Conservation (phyloP, 2,329 filamentous ascomycete genomes). For the Knoxdaviesia proteae region DNA sequence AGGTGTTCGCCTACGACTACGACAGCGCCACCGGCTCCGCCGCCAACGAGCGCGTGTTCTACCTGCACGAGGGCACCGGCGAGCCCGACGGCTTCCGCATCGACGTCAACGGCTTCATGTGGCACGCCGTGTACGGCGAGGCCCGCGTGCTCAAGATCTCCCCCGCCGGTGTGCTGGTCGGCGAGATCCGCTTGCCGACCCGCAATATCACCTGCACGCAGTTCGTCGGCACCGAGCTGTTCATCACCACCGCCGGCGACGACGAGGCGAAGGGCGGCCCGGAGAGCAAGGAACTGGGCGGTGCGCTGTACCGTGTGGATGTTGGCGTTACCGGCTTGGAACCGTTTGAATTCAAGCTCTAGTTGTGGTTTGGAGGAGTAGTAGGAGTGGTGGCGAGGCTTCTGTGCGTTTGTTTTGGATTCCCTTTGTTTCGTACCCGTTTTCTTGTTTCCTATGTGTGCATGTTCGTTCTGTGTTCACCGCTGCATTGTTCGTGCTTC, state of each 20-base stretch:
- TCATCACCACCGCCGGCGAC: constrained; percentile 57
- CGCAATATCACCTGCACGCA: constrained; percentile 61
- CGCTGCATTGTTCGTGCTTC: too few relatives aligned
- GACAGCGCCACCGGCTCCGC: constrained; percentile 39
- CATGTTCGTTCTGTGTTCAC: too few relatives aligned
- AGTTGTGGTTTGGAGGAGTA: neutral
- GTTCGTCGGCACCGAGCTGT: constrained; percentile 55
- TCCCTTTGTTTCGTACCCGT: too few relatives aligned
- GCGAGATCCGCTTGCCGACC: constrained; percentile 57
- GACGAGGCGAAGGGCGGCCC: constrained; percentile 43
- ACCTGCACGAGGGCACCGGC: constrained; percentile 36
- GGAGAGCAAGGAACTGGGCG: constrained; percentile 37
- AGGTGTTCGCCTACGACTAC: constrained; percentile 60
- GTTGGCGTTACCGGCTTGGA: constrained; percentile 49
- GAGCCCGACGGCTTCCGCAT: constrained; percentile 71
- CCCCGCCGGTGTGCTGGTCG: constrained; percentile 47
- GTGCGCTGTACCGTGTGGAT: constrained; percentile 55
- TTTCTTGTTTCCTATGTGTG: too few relatives aligned
- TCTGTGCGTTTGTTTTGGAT: too few relatives aligned
- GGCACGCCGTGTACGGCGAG: constrained; percentile 73
- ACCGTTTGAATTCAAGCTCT: constrained; percentile 42
- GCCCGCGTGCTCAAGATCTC: constrained; percentile 55
- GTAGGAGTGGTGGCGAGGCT: neutral
- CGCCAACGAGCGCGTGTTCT: constrained; percentile 51
- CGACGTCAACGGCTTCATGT: constrained; percentile 69